phyloP scores from a whole-genome alignment of 2,329 filamentous ascomycete genomes.

The Trichoderma hamatum region DNA sequence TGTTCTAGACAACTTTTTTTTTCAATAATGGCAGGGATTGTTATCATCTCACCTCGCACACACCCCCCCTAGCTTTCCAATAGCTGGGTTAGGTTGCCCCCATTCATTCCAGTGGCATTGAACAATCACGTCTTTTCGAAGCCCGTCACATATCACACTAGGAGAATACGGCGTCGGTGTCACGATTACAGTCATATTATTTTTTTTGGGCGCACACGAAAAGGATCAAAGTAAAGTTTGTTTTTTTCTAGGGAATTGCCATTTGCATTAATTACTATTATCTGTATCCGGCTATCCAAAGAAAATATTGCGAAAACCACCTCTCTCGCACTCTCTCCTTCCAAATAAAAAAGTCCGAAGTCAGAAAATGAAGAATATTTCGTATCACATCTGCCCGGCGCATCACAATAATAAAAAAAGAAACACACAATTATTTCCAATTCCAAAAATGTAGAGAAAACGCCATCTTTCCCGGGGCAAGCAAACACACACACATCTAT shows the following conservation, averaged over 20 bases:
- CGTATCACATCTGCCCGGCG: constrained; percentile 22
- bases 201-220: not conserved
- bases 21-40: not conserved
- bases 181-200: not conserved
- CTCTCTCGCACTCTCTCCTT: not conserved
- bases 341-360: not conserved
- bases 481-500: constrained; percentile 8
- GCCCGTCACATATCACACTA: not conserved
- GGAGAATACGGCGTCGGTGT: not conserved
- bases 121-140: not conserved
- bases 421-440: constrained; percentile 20
- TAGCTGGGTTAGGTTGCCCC: not conserved
- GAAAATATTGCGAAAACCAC: not conserved
- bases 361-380: constrained; percentile 10
- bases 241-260: constrained; percentile 12
- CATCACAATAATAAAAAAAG: constrained; percentile 15
- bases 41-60: not conserved
- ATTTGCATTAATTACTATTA: constrained; percentile 24
- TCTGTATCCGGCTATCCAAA: constrained; percentile 18
- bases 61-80: not conserved
- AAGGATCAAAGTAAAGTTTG: not conserved
- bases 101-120: not conserved
- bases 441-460: constrained; percentile 16
- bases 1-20: not conserved
- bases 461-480: constrained; percentile 23